Evolutionary conservation across 345 rosid genomes (phyloP).

Genomic region (Isatis tinctoria): DNA sequence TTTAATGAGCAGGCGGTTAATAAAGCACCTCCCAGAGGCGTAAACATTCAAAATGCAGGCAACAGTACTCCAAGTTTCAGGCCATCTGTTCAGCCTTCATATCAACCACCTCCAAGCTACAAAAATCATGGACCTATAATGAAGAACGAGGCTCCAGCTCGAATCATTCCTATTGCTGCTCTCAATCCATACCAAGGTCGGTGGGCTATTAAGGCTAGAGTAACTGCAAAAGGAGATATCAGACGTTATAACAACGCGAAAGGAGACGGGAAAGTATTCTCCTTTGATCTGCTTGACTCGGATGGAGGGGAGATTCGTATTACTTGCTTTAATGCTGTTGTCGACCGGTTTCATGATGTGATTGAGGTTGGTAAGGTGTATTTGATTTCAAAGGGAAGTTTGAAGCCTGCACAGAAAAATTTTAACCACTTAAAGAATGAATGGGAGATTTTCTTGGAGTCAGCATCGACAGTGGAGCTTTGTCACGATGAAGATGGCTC

Average conservation of each 20-base stretch:
- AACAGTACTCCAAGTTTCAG: conserved; percentile 45
- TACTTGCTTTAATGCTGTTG: conserved; percentile 86
- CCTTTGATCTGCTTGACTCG: conserved; percentile 87
- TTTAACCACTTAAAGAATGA: conserved; percentile 91
- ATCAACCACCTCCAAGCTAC: conserved; percentile 74
- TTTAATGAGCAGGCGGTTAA: conserved; percentile 27
- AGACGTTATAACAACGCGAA: conserved; percentile 83
- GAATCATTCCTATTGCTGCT: conserved; percentile 75
- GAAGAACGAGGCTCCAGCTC: conserved; percentile 90
- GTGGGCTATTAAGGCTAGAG: conserved; percentile 93
- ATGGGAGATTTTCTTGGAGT: conserved; percentile 83
- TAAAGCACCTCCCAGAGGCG: conserved; percentile 32
- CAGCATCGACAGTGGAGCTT: conserved; percentile 72
- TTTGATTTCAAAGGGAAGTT: conserved; percentile 76
- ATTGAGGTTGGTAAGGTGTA: conserved; percentile 79
- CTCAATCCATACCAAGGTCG: conserved; percentile 89
- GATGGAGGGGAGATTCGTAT: conserved; percentile 90
- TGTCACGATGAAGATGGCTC: conserved; percentile 81
- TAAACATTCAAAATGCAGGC: conserved; percentile 35
- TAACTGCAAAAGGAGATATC: conserved; percentile 86
- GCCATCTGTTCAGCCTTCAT: conserved; percentile 73
- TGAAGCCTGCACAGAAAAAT: conserved; percentile 85
- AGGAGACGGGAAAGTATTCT: conserved; percentile 92
- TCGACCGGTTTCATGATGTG: conserved; percentile 69
- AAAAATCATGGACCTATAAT: conserved; percentile 67